Percentiles rank a stretch among this genome's conserved stretches.
These are phyloP conservation scores for Citrus medica DNA, from an alignment of 345 rosid genomes.

Conservation along the genomic window DNA sequence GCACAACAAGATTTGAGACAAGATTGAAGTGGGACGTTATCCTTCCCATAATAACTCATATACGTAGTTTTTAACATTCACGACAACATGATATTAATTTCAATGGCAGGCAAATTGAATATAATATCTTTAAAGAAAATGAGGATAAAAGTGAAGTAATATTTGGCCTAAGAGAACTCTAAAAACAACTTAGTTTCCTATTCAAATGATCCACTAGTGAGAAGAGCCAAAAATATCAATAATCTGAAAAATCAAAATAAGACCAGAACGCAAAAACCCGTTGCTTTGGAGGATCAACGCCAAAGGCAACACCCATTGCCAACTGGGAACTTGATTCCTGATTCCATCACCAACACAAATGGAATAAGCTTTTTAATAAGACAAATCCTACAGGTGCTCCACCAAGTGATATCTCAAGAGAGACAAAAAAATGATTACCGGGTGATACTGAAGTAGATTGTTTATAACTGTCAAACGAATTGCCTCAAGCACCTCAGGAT, in stretches of 20 bases:
- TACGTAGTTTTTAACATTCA: background rate
- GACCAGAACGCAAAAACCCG: constrained; percentile 33
- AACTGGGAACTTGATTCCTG: constrained; percentile 98
- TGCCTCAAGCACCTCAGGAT: constrained; percentile 92
- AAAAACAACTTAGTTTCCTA: background rate
- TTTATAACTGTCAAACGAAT: constrained; percentile 92
- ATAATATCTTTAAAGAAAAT: background rate
- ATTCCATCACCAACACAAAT: constrained; percentile 20
- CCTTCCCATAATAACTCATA: constrained; percentile 5
- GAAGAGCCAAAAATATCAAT: constrained; percentile 13
- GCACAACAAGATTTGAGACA: constrained; percentile 12
- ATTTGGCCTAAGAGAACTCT: background rate
- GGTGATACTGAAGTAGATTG: constrained; percentile 87
- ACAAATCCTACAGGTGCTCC: background rate
- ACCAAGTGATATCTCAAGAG: constrained; percentile 2
- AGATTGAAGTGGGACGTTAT: constrained; percentile 1
- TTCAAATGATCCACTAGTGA: background rate
- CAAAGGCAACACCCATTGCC: constrained; percentile 96
- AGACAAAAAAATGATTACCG: constrained; percentile 42
- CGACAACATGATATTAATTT: background rate
- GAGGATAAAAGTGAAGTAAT: background rate
- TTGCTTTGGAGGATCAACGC: constrained; percentile 70
- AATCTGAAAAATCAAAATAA: background rate
- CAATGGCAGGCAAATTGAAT: background rate
- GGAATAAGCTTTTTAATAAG: constrained; percentile 9